Evolutionary conservation across 2,329 filamentous ascomycete species (phyloP).

Genomic region (Aspergillus novofumigatus): DNA sequence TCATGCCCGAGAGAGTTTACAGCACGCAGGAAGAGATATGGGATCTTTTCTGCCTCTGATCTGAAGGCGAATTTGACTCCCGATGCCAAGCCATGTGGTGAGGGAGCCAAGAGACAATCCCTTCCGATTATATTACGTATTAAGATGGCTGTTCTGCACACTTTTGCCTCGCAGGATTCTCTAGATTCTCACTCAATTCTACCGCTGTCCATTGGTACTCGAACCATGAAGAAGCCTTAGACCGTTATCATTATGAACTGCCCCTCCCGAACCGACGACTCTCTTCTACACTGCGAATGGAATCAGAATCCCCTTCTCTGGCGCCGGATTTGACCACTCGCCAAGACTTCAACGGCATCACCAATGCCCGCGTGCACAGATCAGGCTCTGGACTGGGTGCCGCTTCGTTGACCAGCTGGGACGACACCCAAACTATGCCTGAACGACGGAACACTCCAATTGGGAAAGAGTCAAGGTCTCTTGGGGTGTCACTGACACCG

Average conservation of each 20-base stretch:
- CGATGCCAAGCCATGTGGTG: background rate
- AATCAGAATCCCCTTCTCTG: conserved; percentile 53
- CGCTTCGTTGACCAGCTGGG: background rate
- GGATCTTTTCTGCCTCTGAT: too few relatives aligned
- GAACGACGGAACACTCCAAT: conserved; percentile 4
- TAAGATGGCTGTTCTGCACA: background rate
- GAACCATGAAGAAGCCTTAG: background rate
- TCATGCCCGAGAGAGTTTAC: background rate
- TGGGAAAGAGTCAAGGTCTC: background rate
- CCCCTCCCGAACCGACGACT: conserved; percentile 51
- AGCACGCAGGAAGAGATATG: background rate
- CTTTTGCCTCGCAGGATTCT: background rate
- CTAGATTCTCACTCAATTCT: background rate
- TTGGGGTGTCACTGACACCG: conserved; percentile 25
- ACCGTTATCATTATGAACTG: conserved; percentile 46
- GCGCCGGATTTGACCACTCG: conserved; percentile 50
- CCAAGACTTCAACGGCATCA: conserved; percentile 54
- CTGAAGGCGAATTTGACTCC: background rate
- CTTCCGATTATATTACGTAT: background rate
- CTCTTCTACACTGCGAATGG: conserved; percentile 47
- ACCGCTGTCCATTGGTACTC: background rate
- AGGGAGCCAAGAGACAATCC: background rate
- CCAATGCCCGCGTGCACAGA: conserved; percentile 47
- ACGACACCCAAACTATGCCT: background rate
- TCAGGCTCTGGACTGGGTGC: conserved; percentile 7